Evolutionary conservation across 2,329 filamentous ascomycete genomes (phyloP).

Genomic region (Epichloe sylvatica): DNA sequence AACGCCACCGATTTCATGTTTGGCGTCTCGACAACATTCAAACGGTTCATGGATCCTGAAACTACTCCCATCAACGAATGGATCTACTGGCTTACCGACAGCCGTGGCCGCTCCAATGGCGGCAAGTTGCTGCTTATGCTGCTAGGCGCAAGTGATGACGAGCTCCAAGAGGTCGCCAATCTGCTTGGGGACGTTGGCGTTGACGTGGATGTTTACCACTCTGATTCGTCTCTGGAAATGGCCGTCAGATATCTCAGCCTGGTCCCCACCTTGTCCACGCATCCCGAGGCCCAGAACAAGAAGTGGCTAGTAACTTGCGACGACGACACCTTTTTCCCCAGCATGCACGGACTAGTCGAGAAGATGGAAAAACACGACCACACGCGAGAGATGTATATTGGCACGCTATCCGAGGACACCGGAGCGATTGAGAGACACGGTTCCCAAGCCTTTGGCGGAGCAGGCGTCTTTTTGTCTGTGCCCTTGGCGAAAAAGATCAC

Average conservation of each 20-base stretch:
- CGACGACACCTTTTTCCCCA: constrained; percentile 52
- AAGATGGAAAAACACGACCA: constrained; percentile 39
- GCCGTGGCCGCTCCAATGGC: constrained; percentile 40
- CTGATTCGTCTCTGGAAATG: constrained; percentile 40
- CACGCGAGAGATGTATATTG: constrained; percentile 41
- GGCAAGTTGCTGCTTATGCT: constrained; percentile 42
- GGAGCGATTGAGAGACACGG: constrained; percentile 46
- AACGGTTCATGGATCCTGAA: constrained; percentile 35
- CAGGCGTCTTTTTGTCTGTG: constrained; percentile 47
- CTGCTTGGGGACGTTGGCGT: constrained; percentile 35
- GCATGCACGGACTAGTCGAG: constrained; percentile 38
- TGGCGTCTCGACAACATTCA: constrained; percentile 44
- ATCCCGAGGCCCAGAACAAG: constrained; percentile 31
- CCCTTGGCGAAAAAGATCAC: constrained; percentile 33
- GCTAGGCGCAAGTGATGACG: constrained; percentile 35
- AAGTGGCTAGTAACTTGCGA: constrained; percentile 51
- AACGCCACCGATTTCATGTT: constrained; percentile 45
- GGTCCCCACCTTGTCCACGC: constrained; percentile 39
- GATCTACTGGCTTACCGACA: constrained; percentile 46
- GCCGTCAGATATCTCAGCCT: constrained; percentile 43
- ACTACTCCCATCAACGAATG: constrained; percentile 43
- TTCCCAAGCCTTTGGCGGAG: constrained; percentile 50
- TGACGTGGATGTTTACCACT: constrained; percentile 42
- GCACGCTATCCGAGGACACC: constrained; percentile 47
- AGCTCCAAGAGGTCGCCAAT: constrained; percentile 35